Evolutionary conservation across 2,329 filamentous ascomycete genomes (phyloP).

Genomic region (Fusarium clavum): DNA sequence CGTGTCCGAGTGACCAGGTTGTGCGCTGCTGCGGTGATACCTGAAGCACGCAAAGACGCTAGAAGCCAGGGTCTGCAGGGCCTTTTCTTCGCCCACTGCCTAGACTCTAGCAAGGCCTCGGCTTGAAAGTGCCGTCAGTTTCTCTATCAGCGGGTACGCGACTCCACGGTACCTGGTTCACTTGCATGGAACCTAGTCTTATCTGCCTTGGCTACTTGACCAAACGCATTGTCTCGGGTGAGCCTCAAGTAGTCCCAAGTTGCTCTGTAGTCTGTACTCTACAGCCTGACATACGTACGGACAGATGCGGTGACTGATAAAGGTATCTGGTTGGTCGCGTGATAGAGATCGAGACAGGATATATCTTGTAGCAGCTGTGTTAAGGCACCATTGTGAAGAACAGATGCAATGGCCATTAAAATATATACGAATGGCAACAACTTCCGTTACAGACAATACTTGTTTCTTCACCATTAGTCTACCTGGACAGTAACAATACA

Average conservation of each 20-base stretch:
- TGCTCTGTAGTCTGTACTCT: conserved; percentile 7
- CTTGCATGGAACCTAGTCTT: conserved; percentile 26
- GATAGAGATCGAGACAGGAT: conserved; percentile 20
- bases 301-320: conserved; percentile 14
- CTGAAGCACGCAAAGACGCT: conserved; percentile 23
- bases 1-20: conserved; percentile 33
- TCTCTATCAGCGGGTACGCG: conserved; percentile 19
- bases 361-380: not conserved
- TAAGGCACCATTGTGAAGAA: not conserved
- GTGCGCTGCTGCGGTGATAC: conserved; percentile 29
- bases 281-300: not conserved
- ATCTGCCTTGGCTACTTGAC: conserved; percentile 9
- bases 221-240: conserved; percentile 12
- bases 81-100: conserved; percentile 3
- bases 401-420: not conserved
- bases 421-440: not conserved
- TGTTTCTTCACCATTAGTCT: not conserved
- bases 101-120: conserved; percentile 11
- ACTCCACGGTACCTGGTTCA: conserved; percentile 15
- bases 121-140: conserved; percentile 37
- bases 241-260: conserved; percentile 26
- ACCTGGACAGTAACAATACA: not conserved
- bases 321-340: conserved; percentile 32
- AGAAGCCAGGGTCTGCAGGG: conserved; percentile 24
- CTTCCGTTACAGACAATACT: not conserved